Evolutionary conservation across 768 basidiomycete species (phyloP), one percentile per base, ranked within the genome.

Genomic region (Phylloporus sp.): DNA sequence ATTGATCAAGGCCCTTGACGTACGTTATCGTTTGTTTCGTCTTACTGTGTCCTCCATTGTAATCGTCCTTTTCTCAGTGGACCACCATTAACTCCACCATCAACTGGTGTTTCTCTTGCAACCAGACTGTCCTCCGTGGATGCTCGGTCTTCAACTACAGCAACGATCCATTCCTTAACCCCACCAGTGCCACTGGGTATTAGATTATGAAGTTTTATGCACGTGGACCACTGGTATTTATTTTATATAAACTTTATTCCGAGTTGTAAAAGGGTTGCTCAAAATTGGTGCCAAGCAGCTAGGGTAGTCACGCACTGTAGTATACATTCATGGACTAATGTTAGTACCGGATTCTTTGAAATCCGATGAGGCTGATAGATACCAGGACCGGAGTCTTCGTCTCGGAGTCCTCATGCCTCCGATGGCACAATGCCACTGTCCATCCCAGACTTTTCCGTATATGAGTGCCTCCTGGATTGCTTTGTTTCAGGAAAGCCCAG

Each of bases 51-150:
- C 38, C 8, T 27, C 12, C n/a, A 28, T 36, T 8, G 4, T 26
- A 12, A 49, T 26, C 2, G n/a, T n/a, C 10, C 22, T 39, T 4
- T 29, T 38, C 34, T 47, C 23, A 68, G 66, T 56, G 45, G 55
- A 59, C 50, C 9, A 49, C 58, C 6, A 60, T 71, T 20, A 70
- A 71, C 45, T 54, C 59, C 13, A 71, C 69, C 1, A 18, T 53
- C 2, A 54, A 70, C 22, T 72, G 69, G 69, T 70, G 69, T 41
- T 59, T 61, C 45, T 58, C 61, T 20, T 70, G 70, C 54, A 67
- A 67, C 36, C 67, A 69, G 42, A 67, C 67, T 22, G 4, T 68
- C 24, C 47, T 54, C 16, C 66, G 66, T 24, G 66, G 66, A 40
- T 67, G 66, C 42, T 67, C 65, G 8, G 65, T 67, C 29, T 69